Evolutionary conservation across 2,329 filamentous ascomycete genomes (phyloP), one percentile per base, ranked within the genome.

Genomic region (Aspergillus sp.): DNA sequence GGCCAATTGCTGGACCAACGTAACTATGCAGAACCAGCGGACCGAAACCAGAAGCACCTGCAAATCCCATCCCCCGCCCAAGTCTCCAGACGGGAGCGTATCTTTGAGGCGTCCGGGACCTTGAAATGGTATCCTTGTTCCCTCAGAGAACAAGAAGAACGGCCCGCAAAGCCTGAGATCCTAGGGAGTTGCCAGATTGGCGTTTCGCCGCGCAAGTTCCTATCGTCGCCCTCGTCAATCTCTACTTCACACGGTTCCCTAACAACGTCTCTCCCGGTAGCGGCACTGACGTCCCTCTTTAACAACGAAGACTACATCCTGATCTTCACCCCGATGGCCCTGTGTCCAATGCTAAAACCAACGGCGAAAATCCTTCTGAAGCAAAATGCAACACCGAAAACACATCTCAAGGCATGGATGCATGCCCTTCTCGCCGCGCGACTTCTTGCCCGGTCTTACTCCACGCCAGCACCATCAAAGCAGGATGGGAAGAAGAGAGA

Each of bases 51-150:
- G 17, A 9, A 31, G 52, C 28, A 51, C 30, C 49, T 23, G 34
- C 38, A 30, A 45, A 48, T 68, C 2, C 81, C 91, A 3, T 83
- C 83, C 0, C 93, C 92, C 0, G 77, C 81, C 7, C 81, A 93
- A 66, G 88, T 93, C 1, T 84, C 91, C 0, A 70, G 67, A 23
- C 72, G 77, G 63, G 87, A 89, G 74, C 77, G 79, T 17, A 84
- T 89, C 59, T 89, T 89, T 65, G 85, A 84, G 53, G 78, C 81
- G 52, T 90, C 92, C 73, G 85, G 83, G 19, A 86, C 92, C 23
- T 76, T 97, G n/a, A 79, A 84, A 52, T 84, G 83, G 77, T 75
- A 69, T 41, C 74, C 54, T 19, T n/a, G 7, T 28, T 22, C 6
- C 25, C 38, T 15, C 8, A 41, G 11, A 43, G 19, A 22, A 50